phyloP scores from a whole-genome alignment of 169 alveolate species.

The Plasmodium vivax region DNA sequence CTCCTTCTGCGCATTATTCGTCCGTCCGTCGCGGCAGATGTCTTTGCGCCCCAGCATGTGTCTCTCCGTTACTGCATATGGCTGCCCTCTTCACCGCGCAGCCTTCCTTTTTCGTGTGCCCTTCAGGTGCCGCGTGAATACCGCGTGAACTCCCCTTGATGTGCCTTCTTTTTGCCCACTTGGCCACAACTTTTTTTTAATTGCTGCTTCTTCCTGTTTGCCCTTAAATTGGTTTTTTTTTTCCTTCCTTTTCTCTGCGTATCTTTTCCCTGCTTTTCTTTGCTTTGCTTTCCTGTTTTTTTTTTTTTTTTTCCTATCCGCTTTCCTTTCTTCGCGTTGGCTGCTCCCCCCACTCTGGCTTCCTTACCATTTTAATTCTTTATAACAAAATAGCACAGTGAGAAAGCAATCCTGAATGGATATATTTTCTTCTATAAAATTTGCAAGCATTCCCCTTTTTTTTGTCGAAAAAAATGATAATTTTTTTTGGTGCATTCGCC shows the following conservation, averaged over 20 bases:
- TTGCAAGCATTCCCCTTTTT: background rate
- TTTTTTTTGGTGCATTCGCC: slow-evolving; percentile 4
- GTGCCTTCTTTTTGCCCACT: background rate
- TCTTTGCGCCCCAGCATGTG: background rate
- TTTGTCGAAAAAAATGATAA: background rate
- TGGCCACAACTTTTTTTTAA: background rate
- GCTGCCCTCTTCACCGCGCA: background rate
- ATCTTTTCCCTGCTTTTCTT: background rate
- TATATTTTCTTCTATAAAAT: background rate
- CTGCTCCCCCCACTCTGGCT: background rate
- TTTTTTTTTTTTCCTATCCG: background rate
- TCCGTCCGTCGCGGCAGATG: background rate
- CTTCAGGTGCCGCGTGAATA: background rate
- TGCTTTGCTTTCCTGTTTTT: background rate
- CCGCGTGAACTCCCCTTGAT: background rate
- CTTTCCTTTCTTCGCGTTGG: background rate
- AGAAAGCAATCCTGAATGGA: background rate
- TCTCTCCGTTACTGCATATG: background rate
- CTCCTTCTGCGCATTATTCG: slow-evolving; percentile 1
- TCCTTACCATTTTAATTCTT: background rate
- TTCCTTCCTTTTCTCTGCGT: background rate
- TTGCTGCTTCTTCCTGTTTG: background rate
- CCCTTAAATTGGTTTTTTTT: background rate
- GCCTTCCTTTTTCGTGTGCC: background rate
- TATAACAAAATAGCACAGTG: background rate